phyloP scores from a whole-genome alignment of 2,329 filamentous ascomycete genomes.

The Plectosphaerella sp. region DNA sequence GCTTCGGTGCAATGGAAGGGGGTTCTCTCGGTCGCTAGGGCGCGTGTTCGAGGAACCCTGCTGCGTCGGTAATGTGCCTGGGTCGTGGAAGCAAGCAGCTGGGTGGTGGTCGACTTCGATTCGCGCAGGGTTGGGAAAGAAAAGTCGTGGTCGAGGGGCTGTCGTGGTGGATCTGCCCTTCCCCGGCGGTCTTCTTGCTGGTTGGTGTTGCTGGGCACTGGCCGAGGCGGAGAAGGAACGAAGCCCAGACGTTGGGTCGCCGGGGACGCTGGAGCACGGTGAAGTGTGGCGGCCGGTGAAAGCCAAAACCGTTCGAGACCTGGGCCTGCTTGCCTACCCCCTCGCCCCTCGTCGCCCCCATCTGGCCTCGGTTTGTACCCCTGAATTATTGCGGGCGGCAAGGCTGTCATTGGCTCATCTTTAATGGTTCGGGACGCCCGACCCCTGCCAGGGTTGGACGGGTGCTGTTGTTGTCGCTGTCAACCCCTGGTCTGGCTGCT shows the following conservation, averaged over 20 bases:
- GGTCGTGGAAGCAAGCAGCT: background rate
- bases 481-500: too few relatives aligned
- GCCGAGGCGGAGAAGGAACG: background rate
- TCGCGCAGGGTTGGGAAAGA: background rate
- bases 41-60: background rate
- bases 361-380: background rate
- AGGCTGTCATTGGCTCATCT: slow-evolving; percentile 2
- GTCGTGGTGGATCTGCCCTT: too few relatives aligned
- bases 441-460: too few relatives aligned
- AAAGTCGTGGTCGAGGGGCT: too few relatives aligned
- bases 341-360: too few relatives aligned
- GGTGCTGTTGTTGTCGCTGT: too few relatives aligned
- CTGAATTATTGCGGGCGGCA: background rate
- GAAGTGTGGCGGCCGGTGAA: too few relatives aligned
- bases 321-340: too few relatives aligned
- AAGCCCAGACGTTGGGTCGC: background rate
- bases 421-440: background rate
- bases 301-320: too few relatives aligned
- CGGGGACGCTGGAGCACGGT: background rate
- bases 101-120: background rate
- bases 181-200: background rate
- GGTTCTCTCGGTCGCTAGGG: background rate
- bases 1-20: background rate
- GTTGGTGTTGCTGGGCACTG: background rate
- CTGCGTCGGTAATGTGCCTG: too few relatives aligned